Conservation (phyloP, 1,139 yeast genomes). For the Tardiomyces blankii region DNA sequence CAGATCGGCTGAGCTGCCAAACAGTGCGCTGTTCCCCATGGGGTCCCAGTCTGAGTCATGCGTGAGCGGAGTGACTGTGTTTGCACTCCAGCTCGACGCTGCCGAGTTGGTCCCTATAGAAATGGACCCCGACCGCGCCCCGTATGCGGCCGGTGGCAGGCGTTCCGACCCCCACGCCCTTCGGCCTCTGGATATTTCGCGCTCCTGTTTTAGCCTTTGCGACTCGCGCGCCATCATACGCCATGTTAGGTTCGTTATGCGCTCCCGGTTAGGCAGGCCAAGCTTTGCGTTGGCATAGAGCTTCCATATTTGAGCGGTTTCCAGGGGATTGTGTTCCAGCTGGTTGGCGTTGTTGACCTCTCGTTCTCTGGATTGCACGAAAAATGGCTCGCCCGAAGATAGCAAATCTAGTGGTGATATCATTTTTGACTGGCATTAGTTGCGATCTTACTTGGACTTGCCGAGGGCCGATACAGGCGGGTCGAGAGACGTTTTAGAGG, state of each 20-base stretch:
- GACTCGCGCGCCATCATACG: conserved; percentile 48
- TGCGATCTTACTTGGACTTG: no score
- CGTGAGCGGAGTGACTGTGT: not conserved
- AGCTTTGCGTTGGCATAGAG: conserved; percentile 69
- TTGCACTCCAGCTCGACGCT: not conserved
- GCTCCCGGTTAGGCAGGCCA: conserved; percentile 60
- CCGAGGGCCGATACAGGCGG: no score
- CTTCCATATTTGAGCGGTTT: conserved; percentile 63
- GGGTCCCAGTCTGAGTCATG: not conserved
- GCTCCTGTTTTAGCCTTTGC: not conserved
- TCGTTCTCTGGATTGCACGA: not conserved
- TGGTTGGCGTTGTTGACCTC: no score
- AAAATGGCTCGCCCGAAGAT: not conserved
- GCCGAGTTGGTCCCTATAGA: not conserved
- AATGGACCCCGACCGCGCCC: not conserved
- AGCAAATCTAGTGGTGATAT: not conserved
- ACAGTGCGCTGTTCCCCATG: not conserved
- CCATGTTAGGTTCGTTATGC: conserved; percentile 83
- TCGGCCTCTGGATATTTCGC: not conserved
- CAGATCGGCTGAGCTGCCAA: not conserved
- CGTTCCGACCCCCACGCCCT: no score
- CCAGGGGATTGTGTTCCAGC: conserved; percentile 8
- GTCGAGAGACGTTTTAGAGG: no score
- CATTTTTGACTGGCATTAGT: not conserved
- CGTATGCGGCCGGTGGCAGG: no score